Conservation (phyloP, 2,329 filamentous ascomycete genomes). For the Elsinoe arachidis region DNA sequence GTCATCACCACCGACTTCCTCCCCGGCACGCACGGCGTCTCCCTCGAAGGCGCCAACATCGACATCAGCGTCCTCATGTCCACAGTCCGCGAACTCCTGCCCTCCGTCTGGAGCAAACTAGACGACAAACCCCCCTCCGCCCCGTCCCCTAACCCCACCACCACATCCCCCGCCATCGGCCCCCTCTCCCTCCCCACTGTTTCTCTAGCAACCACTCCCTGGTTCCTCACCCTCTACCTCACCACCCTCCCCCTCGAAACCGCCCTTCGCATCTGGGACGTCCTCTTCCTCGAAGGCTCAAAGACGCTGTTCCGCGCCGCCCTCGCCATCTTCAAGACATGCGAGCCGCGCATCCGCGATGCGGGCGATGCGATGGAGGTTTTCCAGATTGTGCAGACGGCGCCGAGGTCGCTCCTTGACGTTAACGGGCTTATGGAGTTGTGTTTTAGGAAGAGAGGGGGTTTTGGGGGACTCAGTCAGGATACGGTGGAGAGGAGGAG, state of each 20-base stretch:
- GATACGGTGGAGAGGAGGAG: conserved; percentile 70
- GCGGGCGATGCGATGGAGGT: conserved; percentile 88
- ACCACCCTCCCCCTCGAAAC: conserved; percentile 87
- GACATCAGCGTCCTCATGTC: conserved; percentile 91
- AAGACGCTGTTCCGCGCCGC: conserved; percentile 91
- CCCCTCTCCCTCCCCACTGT: conserved; percentile 67
- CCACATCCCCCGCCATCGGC: conserved; percentile 31
- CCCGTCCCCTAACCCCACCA: conserved; percentile 32
- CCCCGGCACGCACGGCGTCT: conserved; percentile 84
- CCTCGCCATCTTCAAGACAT: conserved; percentile 81
- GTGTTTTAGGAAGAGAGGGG: conserved; percentile 60
- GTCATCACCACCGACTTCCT: conserved; percentile 84
- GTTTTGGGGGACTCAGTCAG: conserved; percentile 74
- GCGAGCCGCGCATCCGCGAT: conserved; percentile 69
- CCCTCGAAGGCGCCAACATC: conserved; percentile 83
- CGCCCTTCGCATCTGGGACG: conserved; percentile 87
- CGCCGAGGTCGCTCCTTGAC: conserved; percentile 73
- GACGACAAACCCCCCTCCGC: conserved; percentile 56
- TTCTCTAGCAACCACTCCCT: conserved; percentile 84
- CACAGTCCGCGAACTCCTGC: conserved; percentile 71
- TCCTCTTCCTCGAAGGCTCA: conserved; percentile 90
- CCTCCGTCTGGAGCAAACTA: conserved; percentile 78
- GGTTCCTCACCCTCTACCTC: conserved; percentile 98
- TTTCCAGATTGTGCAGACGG: conserved; percentile 84
- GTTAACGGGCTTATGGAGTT: conserved; percentile 74